Evolutionary conservation across 1,139 yeast genomes (phyloP), one percentile per base, ranked within the genome.

Genomic region (Candida albicans): DNA sequence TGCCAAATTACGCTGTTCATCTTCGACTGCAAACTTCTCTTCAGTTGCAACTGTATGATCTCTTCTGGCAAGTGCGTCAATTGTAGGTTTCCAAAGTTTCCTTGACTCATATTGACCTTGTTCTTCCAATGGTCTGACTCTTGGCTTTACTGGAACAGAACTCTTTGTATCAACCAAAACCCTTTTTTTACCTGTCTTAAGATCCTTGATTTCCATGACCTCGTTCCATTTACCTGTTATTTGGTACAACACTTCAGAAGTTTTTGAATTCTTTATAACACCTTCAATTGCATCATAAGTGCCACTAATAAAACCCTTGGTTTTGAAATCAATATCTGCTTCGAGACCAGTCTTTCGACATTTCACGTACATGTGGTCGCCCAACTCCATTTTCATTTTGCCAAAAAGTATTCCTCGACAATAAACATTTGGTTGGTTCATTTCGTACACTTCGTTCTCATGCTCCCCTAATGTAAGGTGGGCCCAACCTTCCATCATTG

Each of bases 361-460:
- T 54, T 77, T 81, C 42, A 93, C 75, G 12, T 76, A 57, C 81
- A 95, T 81, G 57, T 87, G 96, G 60, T 93, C 99, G 30, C 99
- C 99, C 47, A 93, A 67, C 61, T 93, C 99, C 50, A 86, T 84
- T 65, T 83, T 86, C 72, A 93, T 76, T 52, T 85, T 87, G 15
- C 99, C 99, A 59, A 93, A 87, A 31, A 93, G 67, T 39, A 93
- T 87, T 40, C 96, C 97, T 54, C 99, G 75, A n/a, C 95, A 96
- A 56, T 93, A 93, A 68, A 93, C 84, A 62, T 93, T 93, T 44
- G 99, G 99, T 63, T 93, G 99, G 26, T 89, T 85, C 64, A 93
- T 73, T 11, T 82, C 78, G 62, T 90, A 93, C 41, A 75, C 70
- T 58, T 86, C 95, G 49, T 79, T 79, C 29, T 65, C 64, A n/a